phyloP scores from a whole-genome alignment of 2,329 filamentous ascomycete species.

The Colletotrichum sp. region DNA sequence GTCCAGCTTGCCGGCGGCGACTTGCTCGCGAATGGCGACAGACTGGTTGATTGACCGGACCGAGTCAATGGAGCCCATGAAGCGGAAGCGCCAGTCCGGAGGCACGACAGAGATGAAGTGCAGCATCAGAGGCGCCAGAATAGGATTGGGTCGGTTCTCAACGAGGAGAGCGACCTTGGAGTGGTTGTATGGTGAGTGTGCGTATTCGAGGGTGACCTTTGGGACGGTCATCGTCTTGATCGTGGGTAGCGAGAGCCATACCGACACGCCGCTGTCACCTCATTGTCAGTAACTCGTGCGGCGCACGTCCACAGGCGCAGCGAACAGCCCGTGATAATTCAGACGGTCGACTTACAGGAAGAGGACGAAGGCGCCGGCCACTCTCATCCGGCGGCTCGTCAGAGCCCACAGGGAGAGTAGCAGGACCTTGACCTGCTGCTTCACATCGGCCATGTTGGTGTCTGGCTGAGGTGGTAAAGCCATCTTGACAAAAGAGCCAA shows the following conservation, averaged over 20 bases:
- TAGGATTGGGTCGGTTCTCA: conserved; percentile 53
- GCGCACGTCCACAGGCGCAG: background rate
- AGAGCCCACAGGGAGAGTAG: conserved; percentile 32
- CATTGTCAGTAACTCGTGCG: background rate
- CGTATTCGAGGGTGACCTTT: conserved; percentile 36
- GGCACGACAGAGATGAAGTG: conserved; percentile 62
- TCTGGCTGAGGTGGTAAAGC: conserved; percentile 14
- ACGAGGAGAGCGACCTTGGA: conserved; percentile 61
- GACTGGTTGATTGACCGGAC: conserved; percentile 49
- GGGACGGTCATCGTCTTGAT: conserved; percentile 29
- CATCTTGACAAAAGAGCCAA: conserved; percentile 1
- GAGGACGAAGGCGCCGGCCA: conserved; percentile 31
- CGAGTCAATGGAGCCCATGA: conserved; percentile 56
- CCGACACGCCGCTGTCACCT: conserved; percentile 13
- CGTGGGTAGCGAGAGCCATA: conserved; percentile 26
- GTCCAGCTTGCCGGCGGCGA: conserved; percentile 50
- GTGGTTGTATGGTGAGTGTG: conserved; percentile 45
- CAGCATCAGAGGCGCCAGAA: conserved; percentile 57
- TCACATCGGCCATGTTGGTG: conserved; percentile 23
- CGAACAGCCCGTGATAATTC: background rate
- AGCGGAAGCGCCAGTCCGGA: conserved; percentile 59
- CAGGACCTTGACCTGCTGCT: conserved; percentile 26
- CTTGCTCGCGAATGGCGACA: conserved; percentile 49
- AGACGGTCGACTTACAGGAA: conserved; percentile 31
- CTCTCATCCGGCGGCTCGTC: conserved; percentile 37